These are phyloP conservation scores for Globisporangium camurandrum DNA, from an alignment of 352 stramenopile genomes.

Conservation along the genomic window DNA sequence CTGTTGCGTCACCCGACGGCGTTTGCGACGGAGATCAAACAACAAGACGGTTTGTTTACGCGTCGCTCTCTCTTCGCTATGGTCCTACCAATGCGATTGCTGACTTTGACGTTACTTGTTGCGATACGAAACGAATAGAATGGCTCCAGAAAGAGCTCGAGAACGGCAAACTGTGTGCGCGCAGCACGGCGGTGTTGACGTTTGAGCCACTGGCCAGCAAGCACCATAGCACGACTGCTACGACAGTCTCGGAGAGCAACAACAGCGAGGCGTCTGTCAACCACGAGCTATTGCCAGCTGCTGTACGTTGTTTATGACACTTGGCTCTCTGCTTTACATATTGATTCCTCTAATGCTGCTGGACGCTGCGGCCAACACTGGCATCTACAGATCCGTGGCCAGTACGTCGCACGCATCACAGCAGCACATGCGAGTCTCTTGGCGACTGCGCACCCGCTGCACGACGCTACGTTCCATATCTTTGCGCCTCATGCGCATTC, in stretches of 20 bases:
- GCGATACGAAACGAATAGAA: conserved; percentile 17
- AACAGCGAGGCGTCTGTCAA: conserved; percentile 7
- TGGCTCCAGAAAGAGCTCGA: conserved; percentile 75
- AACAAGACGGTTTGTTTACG: conserved; percentile 42
- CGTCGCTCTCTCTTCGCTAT: no score
- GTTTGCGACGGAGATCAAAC: conserved; percentile 22
- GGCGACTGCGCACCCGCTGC: conserved; percentile 17
- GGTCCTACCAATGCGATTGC: not conserved
- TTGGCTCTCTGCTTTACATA: not conserved
- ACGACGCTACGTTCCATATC: conserved; percentile 27
- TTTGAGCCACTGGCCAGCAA: conserved; percentile 25
- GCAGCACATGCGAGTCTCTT: conserved; percentile 31
- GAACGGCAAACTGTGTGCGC: conserved; percentile 72
- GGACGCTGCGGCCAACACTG: not conserved
- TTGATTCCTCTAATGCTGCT: not conserved
- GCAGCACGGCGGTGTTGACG: conserved; percentile 52
- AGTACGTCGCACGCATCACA: conserved; percentile 31
- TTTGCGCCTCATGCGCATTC: conserved; percentile 20
- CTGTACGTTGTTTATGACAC: not conserved
- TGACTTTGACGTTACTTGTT: not conserved
- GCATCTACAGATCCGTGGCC: conserved; percentile 17
- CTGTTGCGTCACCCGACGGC: conserved; percentile 21
- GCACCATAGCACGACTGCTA: not conserved
- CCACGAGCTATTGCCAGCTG: conserved; percentile 3
- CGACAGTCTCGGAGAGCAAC: conserved; percentile 10